These are phyloP conservation scores for Corylus heterophylla DNA, from an alignment of 306 rosid species.

Conservation along the genomic window DNA sequence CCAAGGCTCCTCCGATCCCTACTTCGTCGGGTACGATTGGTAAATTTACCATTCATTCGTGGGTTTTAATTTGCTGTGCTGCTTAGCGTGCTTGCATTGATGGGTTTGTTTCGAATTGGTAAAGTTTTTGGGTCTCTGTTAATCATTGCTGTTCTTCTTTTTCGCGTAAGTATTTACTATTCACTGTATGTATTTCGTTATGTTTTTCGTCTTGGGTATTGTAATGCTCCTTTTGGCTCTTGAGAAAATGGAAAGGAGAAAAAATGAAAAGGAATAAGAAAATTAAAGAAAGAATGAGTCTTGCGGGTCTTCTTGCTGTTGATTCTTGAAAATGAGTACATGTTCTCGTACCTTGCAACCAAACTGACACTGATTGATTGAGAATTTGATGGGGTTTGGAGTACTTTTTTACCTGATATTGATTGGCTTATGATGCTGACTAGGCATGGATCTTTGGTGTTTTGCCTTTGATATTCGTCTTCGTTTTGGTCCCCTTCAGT, in stretches of 20 bases:
- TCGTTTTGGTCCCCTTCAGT: constrained; percentile 15
- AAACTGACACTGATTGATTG: background rate
- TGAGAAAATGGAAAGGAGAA: constrained; percentile 8
- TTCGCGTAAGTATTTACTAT: constrained; percentile 27
- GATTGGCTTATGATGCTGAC: constrained; percentile 1
- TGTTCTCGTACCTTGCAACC: background rate
- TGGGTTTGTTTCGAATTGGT: constrained; percentile 19
- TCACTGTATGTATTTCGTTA: background rate
- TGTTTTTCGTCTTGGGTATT: background rate
- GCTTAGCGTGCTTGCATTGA: constrained; percentile 22
- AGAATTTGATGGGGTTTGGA: constrained; percentile 6
- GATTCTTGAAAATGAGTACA: background rate
- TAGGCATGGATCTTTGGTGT: constrained; percentile 30
- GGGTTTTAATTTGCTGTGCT: constrained; percentile 9
- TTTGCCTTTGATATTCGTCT: constrained; percentile 9
- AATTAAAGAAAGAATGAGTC: background rate
- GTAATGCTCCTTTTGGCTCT: constrained; percentile 19
- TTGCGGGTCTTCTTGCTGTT: background rate
- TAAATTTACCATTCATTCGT: constrained; percentile 24
- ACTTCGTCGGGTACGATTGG: constrained; percentile 61
- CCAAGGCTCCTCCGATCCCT: constrained; percentile 76
- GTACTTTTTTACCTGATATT: background rate
- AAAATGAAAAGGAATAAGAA: constrained; percentile 8
- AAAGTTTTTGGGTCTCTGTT: background rate
- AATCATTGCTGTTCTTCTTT: constrained; percentile 1